phyloP scores from a whole-genome alignment of 2,329 filamentous ascomycete species.

The Capronia epimyces region DNA sequence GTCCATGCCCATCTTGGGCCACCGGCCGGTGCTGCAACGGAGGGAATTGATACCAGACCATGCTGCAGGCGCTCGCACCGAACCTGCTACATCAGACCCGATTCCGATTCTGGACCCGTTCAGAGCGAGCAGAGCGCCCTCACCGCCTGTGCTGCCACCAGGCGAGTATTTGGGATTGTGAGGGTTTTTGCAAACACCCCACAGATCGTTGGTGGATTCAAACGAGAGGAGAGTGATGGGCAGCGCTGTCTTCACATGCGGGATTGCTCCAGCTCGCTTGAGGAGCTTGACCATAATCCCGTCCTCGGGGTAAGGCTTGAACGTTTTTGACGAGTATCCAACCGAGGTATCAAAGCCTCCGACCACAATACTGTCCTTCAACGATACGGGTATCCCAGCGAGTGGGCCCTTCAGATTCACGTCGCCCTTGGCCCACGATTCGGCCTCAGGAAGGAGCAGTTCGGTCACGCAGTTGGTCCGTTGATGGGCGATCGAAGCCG shows the following conservation, averaged over 20 bases:
- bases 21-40: slow-evolving; percentile 80
- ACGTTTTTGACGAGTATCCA: slow-evolving; percentile 68
- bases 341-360: slow-evolving; percentile 77
- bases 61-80: slow-evolving; percentile 78
- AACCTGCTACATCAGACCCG: slow-evolving; percentile 85
- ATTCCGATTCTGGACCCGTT: slow-evolving; percentile 80
- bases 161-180: slow-evolving; percentile 80
- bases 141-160: slow-evolving; percentile 81
- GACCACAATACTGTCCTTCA: slow-evolving; percentile 75
- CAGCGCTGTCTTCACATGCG: slow-evolving; percentile 88
- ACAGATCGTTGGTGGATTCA: slow-evolving; percentile 72
- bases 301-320: slow-evolving; percentile 62
- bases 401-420: slow-evolving; percentile 74
- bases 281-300: slow-evolving; percentile 69
- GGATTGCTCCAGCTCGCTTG: slow-evolving; percentile 80
- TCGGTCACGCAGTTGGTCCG: slow-evolving; percentile 89
- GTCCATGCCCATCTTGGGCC: slow-evolving; percentile 76
- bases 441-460: slow-evolving; percentile 71
- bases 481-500: slow-evolving; percentile 73
- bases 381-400: slow-evolving; percentile 76
- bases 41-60: slow-evolving; percentile 86
- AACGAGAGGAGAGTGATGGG: slow-evolving; percentile 83
- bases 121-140: slow-evolving; percentile 73
- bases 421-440: slow-evolving; percentile 60
- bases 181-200: slow-evolving; percentile 77